Percentiles rank a stretch among this genome's conserved stretches.
Conservation (phyloP, 768 basidiomycete genomes). For the Boletus reticulatus region DNA sequence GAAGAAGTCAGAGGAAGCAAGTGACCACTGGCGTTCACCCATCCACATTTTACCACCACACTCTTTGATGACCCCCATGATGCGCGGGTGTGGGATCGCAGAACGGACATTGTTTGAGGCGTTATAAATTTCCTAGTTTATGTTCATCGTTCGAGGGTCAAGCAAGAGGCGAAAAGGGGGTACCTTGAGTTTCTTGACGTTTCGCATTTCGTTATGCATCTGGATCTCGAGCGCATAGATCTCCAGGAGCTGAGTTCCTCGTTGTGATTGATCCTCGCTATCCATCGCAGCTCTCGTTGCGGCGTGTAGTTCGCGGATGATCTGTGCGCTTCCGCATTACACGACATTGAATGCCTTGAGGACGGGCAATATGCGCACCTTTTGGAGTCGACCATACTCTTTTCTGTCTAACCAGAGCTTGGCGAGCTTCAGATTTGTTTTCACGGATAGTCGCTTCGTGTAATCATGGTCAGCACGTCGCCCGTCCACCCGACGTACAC, state of each 20-base stretch:
- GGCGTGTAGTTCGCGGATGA: constrained; percentile 72
- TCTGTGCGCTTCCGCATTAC: constrained; percentile 37
- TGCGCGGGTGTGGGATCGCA: constrained; percentile 96
- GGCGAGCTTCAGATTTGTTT: constrained; percentile 95
- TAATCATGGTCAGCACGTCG: not conserved
- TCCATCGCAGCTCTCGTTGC: constrained; percentile 61
- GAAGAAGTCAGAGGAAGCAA: constrained; percentile 97
- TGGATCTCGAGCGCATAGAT: constrained; percentile 99
- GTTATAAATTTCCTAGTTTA: constrained; percentile 90
- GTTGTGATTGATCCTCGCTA: constrained; percentile 83
- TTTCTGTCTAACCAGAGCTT: constrained; percentile 96
- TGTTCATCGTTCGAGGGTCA: not conserved
- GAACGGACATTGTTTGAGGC: constrained; percentile 90
- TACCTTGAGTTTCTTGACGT: constrained; percentile 95
- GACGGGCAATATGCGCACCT: constrained; percentile 43
- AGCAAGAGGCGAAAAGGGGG: not conserved
- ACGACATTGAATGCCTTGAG: not conserved
- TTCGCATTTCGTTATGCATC: constrained; percentile 97
- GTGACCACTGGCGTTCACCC: constrained; percentile 99
- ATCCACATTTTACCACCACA: constrained; percentile 99
- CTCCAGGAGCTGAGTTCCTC: constrained; percentile 91
- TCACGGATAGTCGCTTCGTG: constrained; percentile 80
- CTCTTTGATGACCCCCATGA: constrained; percentile 99
- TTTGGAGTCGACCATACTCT: constrained; percentile 81
- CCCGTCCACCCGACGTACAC: not conserved